Percentiles rank a stretch among this genome's conserved stretches.
phyloP scores from a whole-genome alignment of 2,329 filamentous ascomycete genomes.

The Epicoccum nigrum region DNA sequence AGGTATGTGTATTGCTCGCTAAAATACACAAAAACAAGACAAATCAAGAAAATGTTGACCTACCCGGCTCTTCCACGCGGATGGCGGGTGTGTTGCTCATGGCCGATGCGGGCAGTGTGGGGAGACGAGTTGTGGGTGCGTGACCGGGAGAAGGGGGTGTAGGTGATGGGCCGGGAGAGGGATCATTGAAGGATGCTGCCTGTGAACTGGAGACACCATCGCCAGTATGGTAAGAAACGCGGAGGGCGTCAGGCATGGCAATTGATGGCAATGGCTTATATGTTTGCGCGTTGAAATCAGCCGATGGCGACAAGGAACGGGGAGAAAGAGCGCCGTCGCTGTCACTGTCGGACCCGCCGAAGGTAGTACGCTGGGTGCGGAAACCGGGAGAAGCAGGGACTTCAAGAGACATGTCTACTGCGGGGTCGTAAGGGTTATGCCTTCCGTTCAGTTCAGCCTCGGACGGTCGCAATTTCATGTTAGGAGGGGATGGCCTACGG shows the following conservation, averaged over 20 bases:
- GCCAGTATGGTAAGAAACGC: slow-evolving; percentile 31
- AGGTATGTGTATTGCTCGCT: slow-evolving; percentile 32
- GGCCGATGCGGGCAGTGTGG: slow-evolving; percentile 32
- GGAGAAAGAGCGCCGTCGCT: slow-evolving; percentile 33
- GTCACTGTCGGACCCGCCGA: slow-evolving; percentile 37
- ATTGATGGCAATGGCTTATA: slow-evolving; percentile 36
- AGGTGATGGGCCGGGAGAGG: slow-evolving; percentile 29
- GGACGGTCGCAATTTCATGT: slow-evolving; percentile 42
- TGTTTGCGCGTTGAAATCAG: slow-evolving; percentile 31
- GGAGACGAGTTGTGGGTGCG: slow-evolving; percentile 33
- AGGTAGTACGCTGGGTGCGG: slow-evolving; percentile 28
- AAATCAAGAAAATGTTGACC: slow-evolving; percentile 37
- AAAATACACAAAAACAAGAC: slow-evolving; percentile 31
- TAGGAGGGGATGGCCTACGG: slow-evolving; percentile 31
- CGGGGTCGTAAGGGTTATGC: slow-evolving; percentile 39
- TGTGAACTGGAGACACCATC: slow-evolving; percentile 32
- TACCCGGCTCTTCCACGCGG: slow-evolving; percentile 38
- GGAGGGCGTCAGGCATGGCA: slow-evolving; percentile 35
- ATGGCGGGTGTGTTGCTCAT: slow-evolving; percentile 29
- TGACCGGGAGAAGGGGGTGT: slow-evolving; percentile 33
- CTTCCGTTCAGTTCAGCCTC: slow-evolving; percentile 47
- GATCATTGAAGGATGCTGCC: slow-evolving; percentile 37
- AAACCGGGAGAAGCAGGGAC: slow-evolving; percentile 42
- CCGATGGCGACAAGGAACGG: slow-evolving; percentile 32
- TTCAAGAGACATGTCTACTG: slow-evolving; percentile 45